Evolutionary conservation across 495 filamentous ascomycete genomes (phyloP), one percentile per base, ranked within the genome.

Genomic region (Umbilicaria muhlenbergii): DNA sequence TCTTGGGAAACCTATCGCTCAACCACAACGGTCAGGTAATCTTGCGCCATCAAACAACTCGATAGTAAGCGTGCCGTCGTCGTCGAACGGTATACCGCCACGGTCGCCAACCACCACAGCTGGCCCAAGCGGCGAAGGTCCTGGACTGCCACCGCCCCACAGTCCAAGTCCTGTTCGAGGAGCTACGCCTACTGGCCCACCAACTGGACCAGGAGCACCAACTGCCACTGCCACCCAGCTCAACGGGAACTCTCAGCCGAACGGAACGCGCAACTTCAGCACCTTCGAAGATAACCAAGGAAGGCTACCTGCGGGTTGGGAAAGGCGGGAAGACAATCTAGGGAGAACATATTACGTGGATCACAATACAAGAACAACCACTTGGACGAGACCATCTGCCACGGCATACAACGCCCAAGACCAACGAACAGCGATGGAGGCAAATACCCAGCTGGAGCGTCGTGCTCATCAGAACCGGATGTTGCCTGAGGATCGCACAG

Each of bases 331-430:
- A 57, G 91, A 98, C 61, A 87, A 96, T 54, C 64, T 98, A 34
- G 92, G 92, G 43, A 78, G 91, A 52, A 96, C 88, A n/a, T 98
- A 98, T 57, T 98, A 98, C 62, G 91, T 98, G 31, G 91, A 98
- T 58, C 91, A 98, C 60, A 98, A 98, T 59, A 93, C 89, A 5
- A 73, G 91, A 49, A 87, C 88, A 38, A 98, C 91, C 11, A 98
- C 89, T 40, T 98, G 91, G 91, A 86, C 78, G 49, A 69, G 91
- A 44, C 91, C 91, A 18, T 80, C 88, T 6, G 24, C 24, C 24
- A 77, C 79, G 35, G 71, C 77, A 45, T 88, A 87, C 51, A 88
- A 79, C 44, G 82, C 81, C 49, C 77, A 77, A 28, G 79, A 81
- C 28, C 81, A 89, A 52, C 73, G 82, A 34, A 77, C 68, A 44